Percentiles rank a stretch among this genome's conserved stretches.
Evolutionary conservation across 2,329 filamentous ascomycete genomes (phyloP).

Genomic region (Alternaria sp.): DNA sequence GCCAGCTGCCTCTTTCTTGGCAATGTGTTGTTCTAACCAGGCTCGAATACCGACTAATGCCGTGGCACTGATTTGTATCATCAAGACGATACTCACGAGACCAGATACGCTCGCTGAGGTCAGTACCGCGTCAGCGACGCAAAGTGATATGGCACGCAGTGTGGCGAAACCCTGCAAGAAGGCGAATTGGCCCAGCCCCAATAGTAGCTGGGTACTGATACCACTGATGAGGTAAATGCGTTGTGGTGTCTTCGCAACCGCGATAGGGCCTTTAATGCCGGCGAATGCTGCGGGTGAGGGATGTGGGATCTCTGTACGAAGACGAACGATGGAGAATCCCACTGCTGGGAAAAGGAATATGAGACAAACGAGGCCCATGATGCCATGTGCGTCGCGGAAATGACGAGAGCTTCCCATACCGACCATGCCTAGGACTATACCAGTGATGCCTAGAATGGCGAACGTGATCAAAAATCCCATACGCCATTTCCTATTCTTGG

Average conservation of each 20-base stretch:
- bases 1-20: constrained; percentile 16
- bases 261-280: constrained; percentile 28
- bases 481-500: constrained; percentile 35
- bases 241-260: constrained; percentile 29
- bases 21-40: constrained; percentile 38
- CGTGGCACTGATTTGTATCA: constrained; percentile 30
- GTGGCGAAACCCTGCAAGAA: constrained; percentile 30
- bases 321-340: constrained; percentile 22
- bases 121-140: constrained; percentile 35
- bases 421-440: constrained; percentile 31
- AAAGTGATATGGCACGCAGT: constrained; percentile 34
- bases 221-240: constrained; percentile 32
- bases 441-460: constrained; percentile 19
- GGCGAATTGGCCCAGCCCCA: constrained; percentile 28
- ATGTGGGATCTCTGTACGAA: constrained; percentile 27
- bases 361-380: constrained; percentile 32
- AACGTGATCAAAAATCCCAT: constrained; percentile 28
- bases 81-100: constrained; percentile 22
- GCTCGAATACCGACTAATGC: constrained; percentile 27
- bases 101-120: constrained; percentile 23
- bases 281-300: constrained; percentile 25
- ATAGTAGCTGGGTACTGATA: constrained; percentile 22
- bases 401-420: constrained; percentile 35
- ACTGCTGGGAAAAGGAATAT: constrained; percentile 29
- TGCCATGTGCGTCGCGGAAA: constrained; percentile 31